Evolutionary conservation across 2,329 filamentous ascomycete species (phyloP).

Genomic region (Simplicillium sp.): DNA sequence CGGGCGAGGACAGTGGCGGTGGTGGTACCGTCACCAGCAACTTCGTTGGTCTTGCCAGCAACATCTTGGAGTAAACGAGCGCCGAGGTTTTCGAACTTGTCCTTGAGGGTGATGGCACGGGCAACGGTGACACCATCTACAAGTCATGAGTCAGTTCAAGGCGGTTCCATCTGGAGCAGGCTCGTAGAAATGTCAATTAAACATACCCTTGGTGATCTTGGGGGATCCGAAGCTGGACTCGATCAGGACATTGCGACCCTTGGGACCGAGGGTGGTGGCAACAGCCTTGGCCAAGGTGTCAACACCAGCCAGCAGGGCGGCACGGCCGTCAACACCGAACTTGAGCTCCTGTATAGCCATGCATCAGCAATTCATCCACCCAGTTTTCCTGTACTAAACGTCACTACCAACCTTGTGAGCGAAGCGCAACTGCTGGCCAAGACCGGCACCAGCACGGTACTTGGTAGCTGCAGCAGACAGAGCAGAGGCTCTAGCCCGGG

Average conservation of each 20-base stretch:
- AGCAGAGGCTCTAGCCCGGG: constrained; percentile 69
- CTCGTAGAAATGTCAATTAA: not conserved
- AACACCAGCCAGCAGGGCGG: constrained; percentile 82
- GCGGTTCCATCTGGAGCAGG: not conserved
- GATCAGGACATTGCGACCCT: constrained; percentile 96
- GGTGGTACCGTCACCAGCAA: constrained; percentile 96
- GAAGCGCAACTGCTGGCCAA: constrained; percentile 87
- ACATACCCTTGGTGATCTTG: constrained; percentile 96
- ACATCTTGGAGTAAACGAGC: constrained; percentile 95
- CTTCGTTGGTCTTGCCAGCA: constrained; percentile 98
- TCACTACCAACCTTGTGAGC: constrained; percentile 75
- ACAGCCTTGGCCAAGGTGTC: constrained; percentile 96
- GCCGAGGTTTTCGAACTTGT: constrained; percentile 99
- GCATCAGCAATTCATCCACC: constrained; percentile 6
- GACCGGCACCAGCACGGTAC: constrained; percentile 53
- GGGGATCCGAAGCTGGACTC: constrained; percentile 97
- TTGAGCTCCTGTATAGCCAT: constrained; percentile 67
- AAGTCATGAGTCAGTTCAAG: not conserved
- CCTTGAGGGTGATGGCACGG: constrained; percentile 84
- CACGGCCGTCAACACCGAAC: constrained; percentile 92
- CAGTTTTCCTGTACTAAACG: constrained; percentile 5
- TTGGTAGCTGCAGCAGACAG: constrained; percentile 60
- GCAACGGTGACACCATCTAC: constrained; percentile 81
- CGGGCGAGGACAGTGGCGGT: constrained; percentile 94
- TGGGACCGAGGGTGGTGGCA: constrained; percentile 90